phyloP scores from a whole-genome alignment of 306 rosid genomes.

The Delonix regia region DNA sequence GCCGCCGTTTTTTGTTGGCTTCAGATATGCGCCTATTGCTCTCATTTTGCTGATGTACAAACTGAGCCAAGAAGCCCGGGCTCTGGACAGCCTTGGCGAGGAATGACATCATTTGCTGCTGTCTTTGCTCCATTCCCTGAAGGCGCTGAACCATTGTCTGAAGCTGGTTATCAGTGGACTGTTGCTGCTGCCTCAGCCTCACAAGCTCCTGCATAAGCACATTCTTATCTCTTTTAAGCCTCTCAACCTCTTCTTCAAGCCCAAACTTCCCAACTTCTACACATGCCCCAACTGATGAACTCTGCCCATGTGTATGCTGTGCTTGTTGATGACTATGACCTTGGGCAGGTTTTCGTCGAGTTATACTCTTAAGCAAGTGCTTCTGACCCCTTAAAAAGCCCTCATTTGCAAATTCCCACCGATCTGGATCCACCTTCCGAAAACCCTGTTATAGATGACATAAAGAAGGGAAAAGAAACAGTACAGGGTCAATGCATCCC shows the following conservation, averaged over 20 bases:
- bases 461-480: constrained; percentile 15
- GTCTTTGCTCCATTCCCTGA: constrained; percentile 98
- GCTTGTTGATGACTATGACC: constrained; percentile 73
- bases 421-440: constrained; percentile 98
- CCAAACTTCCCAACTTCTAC: constrained; percentile 99
- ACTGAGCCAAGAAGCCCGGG: constrained; percentile 94
- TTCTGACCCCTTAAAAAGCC: constrained; percentile 94
- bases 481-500: neutral
- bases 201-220: constrained; percentile 99
- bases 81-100: constrained; percentile 97
- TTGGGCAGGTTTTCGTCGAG: constrained; percentile 87
- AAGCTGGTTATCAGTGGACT: constrained; percentile 87
- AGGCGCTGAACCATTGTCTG: constrained; percentile 94
- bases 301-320: constrained; percentile 76
- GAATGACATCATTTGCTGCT: constrained; percentile 98
- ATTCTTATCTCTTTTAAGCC: constrained; percentile 95
- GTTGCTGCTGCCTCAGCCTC: constrained; percentile 98
- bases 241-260: constrained; percentile 95
- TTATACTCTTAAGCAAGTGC: constrained; percentile 83
- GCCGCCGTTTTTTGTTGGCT: constrained; percentile 85
- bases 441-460: constrained; percentile 67
- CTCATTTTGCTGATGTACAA: constrained; percentile 92
- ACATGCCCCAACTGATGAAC: constrained; percentile 81
- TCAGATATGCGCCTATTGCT: constrained; percentile 79
- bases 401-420: constrained; percentile 99